Evolutionary conservation across 1,139 yeast species (phyloP), one percentile per base, ranked within the genome.

Genomic region (Hansenula anomala): DNA sequence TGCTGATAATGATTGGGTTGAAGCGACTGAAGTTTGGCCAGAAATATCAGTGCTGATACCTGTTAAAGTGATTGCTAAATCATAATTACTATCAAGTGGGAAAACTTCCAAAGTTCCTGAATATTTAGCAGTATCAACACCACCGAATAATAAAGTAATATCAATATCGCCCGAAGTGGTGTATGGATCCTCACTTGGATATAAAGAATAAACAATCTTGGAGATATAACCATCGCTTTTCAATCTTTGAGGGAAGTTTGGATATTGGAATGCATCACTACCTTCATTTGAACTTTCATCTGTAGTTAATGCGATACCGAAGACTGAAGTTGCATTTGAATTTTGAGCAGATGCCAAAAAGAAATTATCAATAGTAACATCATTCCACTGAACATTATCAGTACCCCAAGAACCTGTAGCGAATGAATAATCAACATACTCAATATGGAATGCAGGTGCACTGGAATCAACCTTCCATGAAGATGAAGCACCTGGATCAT

Each of bases 221-320:
- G 66, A 43, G 41, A 76, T 79, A 9, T 63, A 43, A 0, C 84
- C 86, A 33, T 61, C 61, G 12, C 54, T 43, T 30, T 63, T 67
- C 61, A 83, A 60, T 41, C 71, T 70, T 37, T 66, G 41, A 4
- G 89, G 89, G 39, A 78, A 63, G 52, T 78, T 78, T 36, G 67
- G 66, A 53, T 78, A 77, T 25, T 54, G 40, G 40, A 53, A 41
- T 1, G 65, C 61, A 6, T 5, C n/a, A 10, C 4, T 12, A 20
- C 34, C 6, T 14, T 23, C 16, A 13, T 50, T 53, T 2, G 66
- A 61, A n/a, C 69, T 63, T 51, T 76, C 81, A 41, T 70, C 58
- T 2, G 67, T 73, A 4, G 69, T 60, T 28, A 75, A 68, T 6
- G 81, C 81, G 44, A 79, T 70, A 30, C 85, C 86, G 36, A 78